Evolutionary conservation across 306 rosid genomes (phyloP).

Genomic region (Pterocarpus santalinus): DNA sequence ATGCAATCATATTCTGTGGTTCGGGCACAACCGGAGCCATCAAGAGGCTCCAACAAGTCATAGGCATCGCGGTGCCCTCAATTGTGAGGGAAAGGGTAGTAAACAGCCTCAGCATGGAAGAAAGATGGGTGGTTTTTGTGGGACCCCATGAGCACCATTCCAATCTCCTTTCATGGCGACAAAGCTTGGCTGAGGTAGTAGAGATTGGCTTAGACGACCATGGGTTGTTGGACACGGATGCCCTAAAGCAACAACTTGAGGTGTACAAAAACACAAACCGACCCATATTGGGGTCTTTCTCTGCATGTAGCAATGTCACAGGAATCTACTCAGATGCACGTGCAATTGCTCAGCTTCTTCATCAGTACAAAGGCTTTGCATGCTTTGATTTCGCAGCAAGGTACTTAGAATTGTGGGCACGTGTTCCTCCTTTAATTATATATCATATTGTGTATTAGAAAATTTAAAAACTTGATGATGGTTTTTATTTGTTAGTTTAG

Average conservation of each 20-base stretch:
- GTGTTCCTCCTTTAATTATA: not conserved
- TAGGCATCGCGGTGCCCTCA: conserved; percentile 76
- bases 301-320: conserved; percentile 90
- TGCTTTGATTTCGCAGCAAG: conserved; percentile 94
- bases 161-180: conserved; percentile 88
- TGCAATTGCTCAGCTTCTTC: conserved; percentile 77
- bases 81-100: conserved; percentile 63
- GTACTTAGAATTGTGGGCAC: conserved; percentile 38
- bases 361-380: conserved; percentile 67
- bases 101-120: conserved; percentile 47
- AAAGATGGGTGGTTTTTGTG: conserved; percentile 86
- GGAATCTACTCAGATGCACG: conserved; percentile 76
- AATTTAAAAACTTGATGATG: not conserved
- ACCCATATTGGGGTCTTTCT: conserved; percentile 87
- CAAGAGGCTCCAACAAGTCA: conserved; percentile 86
- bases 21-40: conserved; percentile 85
- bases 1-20: conserved; percentile 78
- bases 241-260: conserved; percentile 60
- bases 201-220: conserved; percentile 73
- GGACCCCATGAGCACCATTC: conserved; percentile 94
- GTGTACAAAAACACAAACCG: conserved; percentile 51
- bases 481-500: conserved; percentile 44
- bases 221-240: conserved; percentile 72
- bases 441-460: not conserved
- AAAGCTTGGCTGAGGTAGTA: conserved; percentile 77